Percentiles rank a stretch among this genome's conserved stretches.
These are phyloP conservation scores for Lyophyllum atratum DNA, from an alignment of 768 basidiomycete genomes.

Conservation along the genomic window DNA sequence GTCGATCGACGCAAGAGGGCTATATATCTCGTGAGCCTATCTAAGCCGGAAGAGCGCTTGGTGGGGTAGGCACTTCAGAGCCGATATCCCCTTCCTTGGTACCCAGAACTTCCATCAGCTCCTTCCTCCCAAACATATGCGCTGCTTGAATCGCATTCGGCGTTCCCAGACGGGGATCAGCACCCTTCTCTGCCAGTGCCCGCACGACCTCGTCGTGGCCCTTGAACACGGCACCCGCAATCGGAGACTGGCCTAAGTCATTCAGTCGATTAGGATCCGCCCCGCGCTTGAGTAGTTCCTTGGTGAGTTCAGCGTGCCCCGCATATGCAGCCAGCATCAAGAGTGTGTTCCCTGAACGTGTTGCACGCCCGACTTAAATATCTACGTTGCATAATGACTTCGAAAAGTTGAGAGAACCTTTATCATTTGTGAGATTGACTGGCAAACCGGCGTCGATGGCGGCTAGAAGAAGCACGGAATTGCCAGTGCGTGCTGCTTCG, in stretches of 20 bases:
- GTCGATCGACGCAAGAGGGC: neutral
- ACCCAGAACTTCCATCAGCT: constrained; percentile 58
- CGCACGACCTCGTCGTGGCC: constrained; percentile 62
- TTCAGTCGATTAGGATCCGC: constrained; percentile 73
- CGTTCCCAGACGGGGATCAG: constrained; percentile 64
- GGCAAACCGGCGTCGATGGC: constrained; percentile 74
- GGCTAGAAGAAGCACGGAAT: constrained; percentile 50
- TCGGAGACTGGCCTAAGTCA: constrained; percentile 69
- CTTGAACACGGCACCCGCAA: constrained; percentile 82
- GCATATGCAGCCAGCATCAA: constrained; percentile 80
- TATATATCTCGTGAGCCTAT: no score
- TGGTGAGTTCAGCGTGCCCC: constrained; percentile 58
- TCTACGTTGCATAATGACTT: neutral
- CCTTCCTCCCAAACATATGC: constrained; percentile 63
- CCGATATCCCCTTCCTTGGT: constrained; percentile 56
- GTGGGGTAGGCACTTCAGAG: constrained; percentile 37
- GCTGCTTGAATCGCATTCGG: constrained; percentile 73
- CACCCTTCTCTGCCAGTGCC: constrained; percentile 53
- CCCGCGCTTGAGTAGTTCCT: constrained; percentile 52
- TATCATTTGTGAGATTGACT: constrained; percentile 68
- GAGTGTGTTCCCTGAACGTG: constrained; percentile 65
- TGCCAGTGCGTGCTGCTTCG: constrained; percentile 67
- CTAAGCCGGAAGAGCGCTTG: constrained; percentile 12
- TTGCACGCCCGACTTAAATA: neutral
- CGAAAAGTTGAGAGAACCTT: constrained; percentile 43